phyloP scores from a whole-genome alignment of 2,329 filamentous ascomycete genomes.

The Camillea tinctor region DNA sequence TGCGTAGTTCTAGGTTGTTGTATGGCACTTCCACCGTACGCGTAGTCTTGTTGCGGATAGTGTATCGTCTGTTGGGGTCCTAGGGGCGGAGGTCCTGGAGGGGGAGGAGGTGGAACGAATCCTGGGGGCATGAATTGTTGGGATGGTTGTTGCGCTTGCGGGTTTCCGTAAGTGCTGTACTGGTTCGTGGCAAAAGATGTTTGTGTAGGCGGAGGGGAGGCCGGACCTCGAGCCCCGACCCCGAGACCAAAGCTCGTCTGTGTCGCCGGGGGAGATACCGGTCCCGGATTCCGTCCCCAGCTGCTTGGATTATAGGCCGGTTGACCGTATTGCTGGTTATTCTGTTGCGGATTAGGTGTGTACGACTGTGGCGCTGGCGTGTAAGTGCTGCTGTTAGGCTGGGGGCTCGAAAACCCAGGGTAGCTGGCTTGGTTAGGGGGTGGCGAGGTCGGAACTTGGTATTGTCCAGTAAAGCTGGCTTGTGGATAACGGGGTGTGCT shows the following conservation, averaged over 20 bases:
- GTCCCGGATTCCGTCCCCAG: slow-evolving; percentile 56
- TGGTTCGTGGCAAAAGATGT: slow-evolving; percentile 42
- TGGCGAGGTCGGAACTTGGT: slow-evolving; percentile 57
- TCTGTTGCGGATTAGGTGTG: slow-evolving; percentile 36
- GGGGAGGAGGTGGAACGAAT: slow-evolving; percentile 63
- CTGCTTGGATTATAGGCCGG: slow-evolving; percentile 56
- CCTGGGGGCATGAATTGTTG: slow-evolving; percentile 52
- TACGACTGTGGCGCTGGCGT: slow-evolving; percentile 30
- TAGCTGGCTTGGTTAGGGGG: slow-evolving; percentile 49
- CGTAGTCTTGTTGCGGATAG: slow-evolving; percentile 39
- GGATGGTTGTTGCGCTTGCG: slow-evolving; percentile 39
- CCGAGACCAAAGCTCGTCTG: slow-evolving; percentile 37
- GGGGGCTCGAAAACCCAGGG: slow-evolving; percentile 43
- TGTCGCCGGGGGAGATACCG: slow-evolving; percentile 45
- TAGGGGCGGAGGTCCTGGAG: slow-evolving; percentile 60
- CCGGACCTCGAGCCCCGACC: slow-evolving; percentile 35
- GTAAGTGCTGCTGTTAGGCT: slow-evolving; percentile 33
- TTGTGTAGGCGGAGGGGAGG: slow-evolving; percentile 56
- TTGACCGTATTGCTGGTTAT: slow-evolving; percentile 47
- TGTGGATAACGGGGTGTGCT: slow-evolving; percentile 51
- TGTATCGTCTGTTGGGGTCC: slow-evolving; percentile 63
- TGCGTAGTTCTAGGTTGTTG: slow-evolving; percentile 32
- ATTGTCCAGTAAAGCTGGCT: slow-evolving; percentile 55
- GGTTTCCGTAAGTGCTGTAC: slow-evolving; percentile 47
- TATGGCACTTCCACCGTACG: slow-evolving; percentile 10